Evolutionary conservation across 352 stramenopile species (phyloP).

Genomic region (Thalassiosira mediterranea): DNA sequence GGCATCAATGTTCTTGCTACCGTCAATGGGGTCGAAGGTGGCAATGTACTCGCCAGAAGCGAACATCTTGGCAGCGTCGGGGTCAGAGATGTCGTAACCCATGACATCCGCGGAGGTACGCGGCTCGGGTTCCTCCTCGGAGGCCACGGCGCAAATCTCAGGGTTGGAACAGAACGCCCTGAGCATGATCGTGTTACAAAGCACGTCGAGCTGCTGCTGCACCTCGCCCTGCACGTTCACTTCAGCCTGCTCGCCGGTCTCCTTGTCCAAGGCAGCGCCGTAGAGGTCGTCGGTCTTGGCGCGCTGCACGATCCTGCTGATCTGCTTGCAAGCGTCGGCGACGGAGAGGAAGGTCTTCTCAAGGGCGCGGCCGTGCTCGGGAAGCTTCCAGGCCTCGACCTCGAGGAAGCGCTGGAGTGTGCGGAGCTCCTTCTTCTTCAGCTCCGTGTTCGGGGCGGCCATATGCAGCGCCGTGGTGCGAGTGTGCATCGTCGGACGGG

Average conservation of each 20-base stretch:
- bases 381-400: constrained; percentile 80
- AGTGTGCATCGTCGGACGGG: too few relatives aligned
- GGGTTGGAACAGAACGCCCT: constrained; percentile 75
- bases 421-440: constrained; percentile 76
- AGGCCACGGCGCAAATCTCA: constrained; percentile 74
- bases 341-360: constrained; percentile 73
- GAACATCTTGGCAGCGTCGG: constrained; percentile 50
- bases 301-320: constrained; percentile 81
- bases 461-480: too few relatives aligned
- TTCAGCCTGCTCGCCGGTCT: constrained; percentile 57
- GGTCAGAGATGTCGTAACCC: constrained; percentile 46
- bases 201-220: constrained; percentile 82
- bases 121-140: constrained; percentile 76
- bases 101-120: constrained; percentile 77
- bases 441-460: neutral
- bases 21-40: constrained; percentile 84
- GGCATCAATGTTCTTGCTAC: constrained; percentile 92
- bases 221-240: constrained; percentile 82
- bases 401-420: constrained; percentile 80
- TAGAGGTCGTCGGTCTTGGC: constrained; percentile 84
- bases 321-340: constrained; percentile 81
- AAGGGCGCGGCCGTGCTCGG: constrained; percentile 59
- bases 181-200: constrained; percentile 84
- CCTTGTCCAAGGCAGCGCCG: constrained; percentile 60
- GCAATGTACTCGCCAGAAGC: constrained; percentile 74